Evolutionary conservation across 805 yeast species (phyloP).

Genomic region (Kuraishia borneana): DNA sequence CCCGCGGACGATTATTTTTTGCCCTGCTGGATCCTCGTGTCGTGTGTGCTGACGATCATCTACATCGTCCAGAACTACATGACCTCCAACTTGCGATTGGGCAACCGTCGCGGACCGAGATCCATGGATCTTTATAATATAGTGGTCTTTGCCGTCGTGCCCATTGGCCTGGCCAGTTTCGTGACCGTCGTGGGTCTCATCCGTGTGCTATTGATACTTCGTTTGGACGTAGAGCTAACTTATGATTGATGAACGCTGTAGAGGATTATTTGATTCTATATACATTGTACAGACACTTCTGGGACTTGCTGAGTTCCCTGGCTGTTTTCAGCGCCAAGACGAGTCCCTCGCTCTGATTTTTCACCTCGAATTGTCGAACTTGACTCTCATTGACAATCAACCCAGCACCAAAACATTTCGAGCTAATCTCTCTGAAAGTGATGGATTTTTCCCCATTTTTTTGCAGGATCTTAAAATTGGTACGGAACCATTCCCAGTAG

Average conservation of each 20-base stretch:
- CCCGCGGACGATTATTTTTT: conserved; percentile 63
- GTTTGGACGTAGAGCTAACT: conserved; percentile 47
- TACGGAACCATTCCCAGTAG: neutral
- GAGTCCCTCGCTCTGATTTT: too few species aligned
- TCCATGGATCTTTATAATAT: conserved; percentile 82
- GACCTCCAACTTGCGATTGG: conserved; percentile 57
- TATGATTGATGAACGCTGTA: too few species aligned
- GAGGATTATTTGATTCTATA: too few species aligned
- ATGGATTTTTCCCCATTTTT: neutral
- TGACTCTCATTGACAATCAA: too few species aligned
- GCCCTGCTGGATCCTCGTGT: conserved; percentile 88
- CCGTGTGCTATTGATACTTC: conserved; percentile 61
- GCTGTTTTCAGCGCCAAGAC: too few species aligned
- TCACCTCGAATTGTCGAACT: too few species aligned
- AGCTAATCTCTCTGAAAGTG: too few species aligned
- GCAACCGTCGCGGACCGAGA: conserved; percentile 33
- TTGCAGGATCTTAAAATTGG: neutral
- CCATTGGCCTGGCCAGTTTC: conserved; percentile 91
- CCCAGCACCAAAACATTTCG: too few species aligned
- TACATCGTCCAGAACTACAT: conserved; percentile 83
- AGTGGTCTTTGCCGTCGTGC: conserved; percentile 95
- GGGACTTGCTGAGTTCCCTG: too few species aligned
- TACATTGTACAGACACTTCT: too few species aligned
- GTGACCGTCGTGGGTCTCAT: conserved; percentile 80
- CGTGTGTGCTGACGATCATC: conserved; percentile 69